Base-by-base conservation (phyloP, 1,284 basidiomycete genomes). In the Chondrostereum purpureum region DNA sequence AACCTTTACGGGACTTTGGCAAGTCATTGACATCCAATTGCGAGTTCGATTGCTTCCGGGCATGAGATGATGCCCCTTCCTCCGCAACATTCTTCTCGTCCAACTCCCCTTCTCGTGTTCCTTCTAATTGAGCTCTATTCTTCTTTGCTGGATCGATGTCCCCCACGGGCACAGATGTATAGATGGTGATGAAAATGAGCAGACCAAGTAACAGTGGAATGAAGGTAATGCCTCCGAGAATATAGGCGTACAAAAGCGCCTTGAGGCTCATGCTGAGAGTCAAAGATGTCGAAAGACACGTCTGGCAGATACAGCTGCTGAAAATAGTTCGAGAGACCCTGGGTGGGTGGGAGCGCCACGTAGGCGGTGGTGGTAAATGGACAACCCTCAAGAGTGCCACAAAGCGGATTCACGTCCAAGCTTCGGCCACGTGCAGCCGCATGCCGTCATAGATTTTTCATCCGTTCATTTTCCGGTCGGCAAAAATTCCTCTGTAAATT, bases 141-240 rank as follows among this genome's bases (percentile, higher is more conserved):
- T 62, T 58, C 56, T 78, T 83, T 44, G 57, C 48, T 4, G 66
- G 57, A 56, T 78, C 71, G 2, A 66, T 56, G 53, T 81, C 75
- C 16, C 73, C 77, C n/a, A 88, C 72, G 13, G 90, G 89, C 2
- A 83, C 75, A 23, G 88, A 85, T 6, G 87, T 88, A 67, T 90
- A 91, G 49, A 83, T 61, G 48, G 83, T 69, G 62, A 74, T 73
- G 58, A 73, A 77, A 50, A 89, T 54, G 53, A 75, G 52, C 23
- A 64, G 66, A 53, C 77, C 65, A 52, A 87, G 53, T 51, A 87
- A 57, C 39, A 93, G 70, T 17, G 92, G 89, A 45, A 94, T 67
- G 61, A 94, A 88, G 1, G 91, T 92, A 49, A 94, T 52, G 19
- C 91, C 92, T 48, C 92, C 92, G 42, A 95, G 70, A 50, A 95